Evolutionary conservation across 768 basidiomycete species (phyloP).

Genomic region (Boletus rubropictus): DNA sequence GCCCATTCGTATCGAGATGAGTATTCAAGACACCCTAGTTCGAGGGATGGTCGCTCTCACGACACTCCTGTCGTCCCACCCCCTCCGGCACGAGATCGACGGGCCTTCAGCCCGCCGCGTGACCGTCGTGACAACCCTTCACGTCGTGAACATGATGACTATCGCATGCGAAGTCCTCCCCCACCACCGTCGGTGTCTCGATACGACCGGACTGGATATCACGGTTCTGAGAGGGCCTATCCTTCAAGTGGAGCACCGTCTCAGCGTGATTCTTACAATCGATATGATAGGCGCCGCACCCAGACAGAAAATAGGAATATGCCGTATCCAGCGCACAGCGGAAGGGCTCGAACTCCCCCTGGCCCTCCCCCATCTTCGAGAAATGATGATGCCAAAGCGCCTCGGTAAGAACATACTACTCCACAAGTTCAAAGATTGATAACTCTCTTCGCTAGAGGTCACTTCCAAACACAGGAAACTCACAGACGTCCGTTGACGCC

Average conservation of each 20-base stretch:
- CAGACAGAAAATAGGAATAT: slow-evolving; percentile 39
- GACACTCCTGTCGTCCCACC: slow-evolving; percentile 37
- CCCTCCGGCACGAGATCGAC: slow-evolving; percentile 43
- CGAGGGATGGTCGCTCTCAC: slow-evolving; percentile 56
- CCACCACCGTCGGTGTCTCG: slow-evolving; percentile 44
- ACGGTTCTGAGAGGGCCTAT: slow-evolving; percentile 37
- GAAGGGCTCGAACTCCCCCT: slow-evolving; percentile 49
- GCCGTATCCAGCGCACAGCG: slow-evolving; percentile 41
- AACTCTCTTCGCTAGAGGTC: slow-evolving; percentile 3
- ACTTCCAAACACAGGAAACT: slow-evolving; percentile 23
- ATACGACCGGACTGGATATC: slow-evolving; percentile 41
- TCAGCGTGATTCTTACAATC: slow-evolving; percentile 53
- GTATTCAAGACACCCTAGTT: slow-evolving; percentile 38
- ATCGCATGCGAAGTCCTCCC: slow-evolving; percentile 50
- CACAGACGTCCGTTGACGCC: slow-evolving; percentile 51
- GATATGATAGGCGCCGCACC: slow-evolving; percentile 48
- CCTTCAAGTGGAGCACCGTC: slow-evolving; percentile 39
- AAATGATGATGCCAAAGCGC: slow-evolving; percentile 60
- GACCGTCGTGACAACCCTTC: slow-evolving; percentile 59
- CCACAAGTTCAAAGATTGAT: neutral
- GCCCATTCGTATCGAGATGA: slow-evolving; percentile 50
- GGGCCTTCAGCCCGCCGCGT: slow-evolving; percentile 17
- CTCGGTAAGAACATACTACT: slow-evolving; percentile 40
- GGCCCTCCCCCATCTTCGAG: slow-evolving; percentile 49
- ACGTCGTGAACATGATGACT: slow-evolving; percentile 67